Evolutionary conservation across 1,284 basidiomycete species (phyloP), one percentile per base, ranked within the genome.

Genomic region (Blastosporella zonata): DNA sequence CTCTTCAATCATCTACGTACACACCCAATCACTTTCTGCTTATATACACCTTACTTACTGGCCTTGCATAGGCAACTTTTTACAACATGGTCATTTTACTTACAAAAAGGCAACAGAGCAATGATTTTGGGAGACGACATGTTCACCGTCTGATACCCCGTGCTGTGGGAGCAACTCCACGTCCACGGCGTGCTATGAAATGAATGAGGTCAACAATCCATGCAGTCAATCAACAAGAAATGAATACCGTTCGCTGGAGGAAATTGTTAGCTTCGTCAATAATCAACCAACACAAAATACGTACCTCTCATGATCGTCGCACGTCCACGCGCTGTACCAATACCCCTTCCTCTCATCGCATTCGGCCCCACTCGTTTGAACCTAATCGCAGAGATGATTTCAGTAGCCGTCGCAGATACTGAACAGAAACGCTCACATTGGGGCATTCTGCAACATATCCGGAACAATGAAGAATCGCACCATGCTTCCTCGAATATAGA

Each of bases 401-500:
- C 29, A 39, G 47, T 20, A 25, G 29, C 25, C 12, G 23, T 27
- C 39, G n/a, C 40, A 43, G 27, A 36, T 25, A 44, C 53, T 15
- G 54, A 51, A 52, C 29, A 49, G 31, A 47, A 46, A 2, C 17
- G 77, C 90, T 70, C 66, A 96, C 97, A 99, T 99, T 17, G 97
- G 97, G 21, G 97, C 97, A 67, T 99, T 97, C 65, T 97, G 92
- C 59, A 99, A 78, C 89, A 99, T 97, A 70, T 99, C 97, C 42
- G 97, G 97, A 21, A 99, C 97, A 66, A 99, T 97, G 75, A 98
- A 96, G 78, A 98, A 98, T 61, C 94, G 82, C 63, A 96, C 75
- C 92, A 98, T 97, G 69, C 91, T 95, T 57, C 97, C 97, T 59
- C 97, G 81, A 62, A 99, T 99, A 72, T 99, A 99, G 35, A 98